phyloP scores from a whole-genome alignment of 2,329 filamentous ascomycete species.

The Raffaelea albimanens region DNA sequence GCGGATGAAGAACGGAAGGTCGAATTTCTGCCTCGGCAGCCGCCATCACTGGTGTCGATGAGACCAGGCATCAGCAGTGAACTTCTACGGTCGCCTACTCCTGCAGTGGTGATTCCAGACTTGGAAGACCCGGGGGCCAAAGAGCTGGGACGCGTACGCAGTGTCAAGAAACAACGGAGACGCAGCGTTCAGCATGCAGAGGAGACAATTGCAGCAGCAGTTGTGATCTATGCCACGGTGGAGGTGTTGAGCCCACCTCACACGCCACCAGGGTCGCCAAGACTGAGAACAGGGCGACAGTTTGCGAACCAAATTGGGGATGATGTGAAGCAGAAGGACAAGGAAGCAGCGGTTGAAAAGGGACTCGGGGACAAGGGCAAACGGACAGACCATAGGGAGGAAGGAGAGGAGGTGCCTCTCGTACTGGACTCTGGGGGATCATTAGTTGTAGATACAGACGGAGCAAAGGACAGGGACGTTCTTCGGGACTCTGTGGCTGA shows the following conservation, averaged over 20 bases:
- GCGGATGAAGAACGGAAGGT: not conserved
- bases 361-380: no score
- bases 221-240: slow-evolving; percentile 42
- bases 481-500: slow-evolving; percentile 42
- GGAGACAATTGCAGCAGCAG: slow-evolving; percentile 43
- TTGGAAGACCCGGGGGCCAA: slow-evolving; percentile 27
- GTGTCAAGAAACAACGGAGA: slow-evolving; percentile 34
- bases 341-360: no score
- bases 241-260: slow-evolving; percentile 34
- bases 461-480: slow-evolving; percentile 24
- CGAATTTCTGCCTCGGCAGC: slow-evolving; percentile 2
- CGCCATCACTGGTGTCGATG: no score
- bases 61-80: slow-evolving; percentile 18
- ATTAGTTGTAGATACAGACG: slow-evolving; percentile 17
- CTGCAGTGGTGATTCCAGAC: slow-evolving; percentile 37
- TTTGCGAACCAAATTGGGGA: no score
- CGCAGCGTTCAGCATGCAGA: slow-evolving; percentile 37
- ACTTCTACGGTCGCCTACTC: slow-evolving; percentile 30
- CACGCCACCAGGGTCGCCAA: slow-evolving; percentile 18
- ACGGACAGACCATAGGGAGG: slow-evolving; percentile 17
- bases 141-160: slow-evolving; percentile 30
- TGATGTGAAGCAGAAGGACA: not conserved
- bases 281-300: slow-evolving; percentile 3
- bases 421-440: slow-evolving; percentile 3
- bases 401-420: slow-evolving; percentile 7